A percentile compares a stretch with the other conserved stretches of the same genome.
Evolutionary conservation across 2,329 filamentous ascomycete species (phyloP).

Genomic region (Meredithiella fracta): DNA sequence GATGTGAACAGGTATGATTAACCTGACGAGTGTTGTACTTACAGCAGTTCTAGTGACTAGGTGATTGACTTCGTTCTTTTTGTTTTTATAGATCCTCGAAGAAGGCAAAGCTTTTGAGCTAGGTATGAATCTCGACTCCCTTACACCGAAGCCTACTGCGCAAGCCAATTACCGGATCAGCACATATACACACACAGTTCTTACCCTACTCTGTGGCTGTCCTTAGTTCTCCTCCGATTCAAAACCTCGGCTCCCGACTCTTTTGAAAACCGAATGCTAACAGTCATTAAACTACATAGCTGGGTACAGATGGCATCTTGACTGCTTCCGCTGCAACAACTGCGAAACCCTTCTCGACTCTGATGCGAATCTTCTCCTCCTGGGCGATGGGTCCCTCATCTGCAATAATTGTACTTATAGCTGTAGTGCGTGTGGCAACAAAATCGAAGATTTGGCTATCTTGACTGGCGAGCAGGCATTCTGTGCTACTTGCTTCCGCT

Average conservation of each 20-base stretch:
- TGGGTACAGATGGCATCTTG: constrained; percentile 94
- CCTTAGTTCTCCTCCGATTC: not conserved
- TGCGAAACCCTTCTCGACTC: constrained; percentile 93
- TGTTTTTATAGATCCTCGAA: constrained; percentile 60
- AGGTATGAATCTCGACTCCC: constrained; percentile 38
- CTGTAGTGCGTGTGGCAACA: constrained; percentile 89
- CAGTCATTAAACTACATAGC: constrained; percentile 33
- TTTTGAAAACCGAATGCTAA: not conserved
- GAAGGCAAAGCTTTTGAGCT: constrained; percentile 98
- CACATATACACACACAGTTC: too few species aligned
- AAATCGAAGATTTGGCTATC: constrained; percentile 96
- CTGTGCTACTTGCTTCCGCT: constrained; percentile 91
- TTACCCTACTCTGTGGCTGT: too few species aligned
- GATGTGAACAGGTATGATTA: constrained; percentile 60
- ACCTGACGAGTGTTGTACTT: constrained; percentile 20
- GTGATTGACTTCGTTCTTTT: constrained; percentile 8
- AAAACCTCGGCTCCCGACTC: not conserved
- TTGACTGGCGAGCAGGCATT: constrained; percentile 96
- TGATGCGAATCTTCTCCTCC: constrained; percentile 88
- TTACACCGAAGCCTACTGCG: not conserved
- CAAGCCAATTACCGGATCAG: not conserved
- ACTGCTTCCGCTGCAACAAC: constrained; percentile 95
- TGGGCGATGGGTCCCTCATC: constrained; percentile 93
- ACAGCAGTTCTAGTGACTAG: not conserved
- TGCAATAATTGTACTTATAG: constrained; percentile 99